Evolutionary conservation across 306 rosid species (phyloP), one percentile per base, ranked within the genome.

Genomic region (Malus domestica): DNA sequence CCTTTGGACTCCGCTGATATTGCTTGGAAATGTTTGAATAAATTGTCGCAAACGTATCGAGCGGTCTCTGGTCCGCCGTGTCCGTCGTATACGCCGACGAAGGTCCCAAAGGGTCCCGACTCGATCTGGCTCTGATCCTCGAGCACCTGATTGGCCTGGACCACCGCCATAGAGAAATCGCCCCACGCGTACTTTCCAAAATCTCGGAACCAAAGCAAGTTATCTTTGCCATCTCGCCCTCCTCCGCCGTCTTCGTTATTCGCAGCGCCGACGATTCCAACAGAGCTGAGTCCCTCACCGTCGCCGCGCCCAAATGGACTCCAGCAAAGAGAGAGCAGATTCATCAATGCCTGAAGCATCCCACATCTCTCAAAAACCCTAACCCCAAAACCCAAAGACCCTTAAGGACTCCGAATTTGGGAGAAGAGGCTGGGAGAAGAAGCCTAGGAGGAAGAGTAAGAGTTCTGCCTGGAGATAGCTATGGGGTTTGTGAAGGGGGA

Each of bases 91-190:
- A 93, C 86, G n/a, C 98, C 98, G 49, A 93, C 84, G 71, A 90
- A 93, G 46, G 98, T 85, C 11, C 98, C 98, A 25, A 86, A 83
- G 4, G 96, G 86, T 0, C 97, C 98, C 10, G 98, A 93, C 86
- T 93, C 85, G 84, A 93, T 86, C 90, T 93, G 98, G 67, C 91
- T 79, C 80, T 89, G 95, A 81, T 93, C 98, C 80, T 93, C 98
- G 13, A 93, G 97, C 19, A 89, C 90, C 77, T 82, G 98, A 76
- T 93, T 93, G 51, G 95, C 98, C 75, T 93, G 98, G 46, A 93
- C 93, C 4, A 88, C 96, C 4, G 97, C 95, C 95, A 93, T 86
- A 59, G 98, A 93, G 74, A 89, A 93, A 3, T 90, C 98, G 0
- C 98, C 97, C 78, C 88, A 86, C 40, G 88, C 93, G 69, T 81